Base-by-base conservation (phyloP, 495 filamentous ascomycete species). In the Umbilicaria muhlenbergii region DNA sequence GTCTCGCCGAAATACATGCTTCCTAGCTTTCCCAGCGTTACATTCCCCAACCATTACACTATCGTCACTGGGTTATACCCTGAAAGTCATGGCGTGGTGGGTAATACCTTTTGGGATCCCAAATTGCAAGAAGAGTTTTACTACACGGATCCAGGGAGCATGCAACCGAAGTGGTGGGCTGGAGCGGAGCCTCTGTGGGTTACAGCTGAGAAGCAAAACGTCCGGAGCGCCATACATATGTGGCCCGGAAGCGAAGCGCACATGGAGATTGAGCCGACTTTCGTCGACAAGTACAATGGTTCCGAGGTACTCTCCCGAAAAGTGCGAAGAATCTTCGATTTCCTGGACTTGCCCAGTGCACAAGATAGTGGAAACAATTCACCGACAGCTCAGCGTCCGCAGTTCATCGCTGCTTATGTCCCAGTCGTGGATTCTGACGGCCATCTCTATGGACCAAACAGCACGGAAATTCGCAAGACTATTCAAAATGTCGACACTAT, bases 21-120 rank as follows among this genome's bases (percentile, higher is more conserved):
- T 8, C 92, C 91, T 0, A 84, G 83, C 47, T 99, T 99, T 54
- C 91, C 91, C 1, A 89, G 83, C 43, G 86, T 99, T 17, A 99
- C 91, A 2, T 99, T 99, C 55, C 91, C 91, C 34, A 99, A 99
- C 57, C 91, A 99, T 55, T 94, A 86, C 63, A 96, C 91, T 0
- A 68, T 99, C 31, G 86, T 83, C 3, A 96, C 91, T 0, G 91
- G 91, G 0, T 60, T 99, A 17, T 83, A 94, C 56, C 91, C 91
- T 0, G 91, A 96, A 55, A 79, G 77, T 39, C 91, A 99, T 59
- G 91, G 91, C 1, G 68, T 99, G 5, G 88, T 99, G 0, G 86
- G 85, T 1, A 99, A 99, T 50, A 83, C 74, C 0, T 99, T 99
- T 54, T 96, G 80, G 78, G 89, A 95, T 52, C 85, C 84, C 0